Conservation (phyloP, 2,329 filamentous ascomycete genomes). For the Phialophora chinensis region DNA sequence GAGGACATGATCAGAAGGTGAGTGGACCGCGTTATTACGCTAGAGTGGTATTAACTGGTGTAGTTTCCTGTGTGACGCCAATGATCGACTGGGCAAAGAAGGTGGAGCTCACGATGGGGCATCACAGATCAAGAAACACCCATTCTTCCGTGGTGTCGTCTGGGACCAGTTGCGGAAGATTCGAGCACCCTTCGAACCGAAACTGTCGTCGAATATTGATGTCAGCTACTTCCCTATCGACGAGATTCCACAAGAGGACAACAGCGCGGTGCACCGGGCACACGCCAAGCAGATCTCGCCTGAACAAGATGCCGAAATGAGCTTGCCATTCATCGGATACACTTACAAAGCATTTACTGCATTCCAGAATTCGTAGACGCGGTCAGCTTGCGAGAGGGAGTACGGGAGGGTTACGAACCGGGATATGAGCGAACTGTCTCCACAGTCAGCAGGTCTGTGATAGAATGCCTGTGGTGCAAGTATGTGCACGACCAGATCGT, state of each 20-base stretch:
- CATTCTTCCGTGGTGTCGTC: constrained; percentile 96
- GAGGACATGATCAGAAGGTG: constrained; percentile 92
- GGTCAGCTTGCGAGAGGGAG: background rate
- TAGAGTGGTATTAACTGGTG: constrained; percentile 40
- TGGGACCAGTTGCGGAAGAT: constrained; percentile 93
- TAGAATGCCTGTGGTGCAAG: constrained; percentile 21
- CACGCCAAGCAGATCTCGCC: constrained; percentile 75
- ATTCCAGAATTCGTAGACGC: constrained; percentile 52
- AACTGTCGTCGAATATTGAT: constrained; percentile 89
- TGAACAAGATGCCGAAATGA: constrained; percentile 91
- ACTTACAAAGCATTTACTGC: constrained; percentile 96
- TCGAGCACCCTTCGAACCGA: constrained; percentile 93
- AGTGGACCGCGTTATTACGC: constrained; percentile 41
- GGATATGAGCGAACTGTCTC: background rate
- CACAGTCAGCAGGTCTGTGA: constrained; percentile 17
- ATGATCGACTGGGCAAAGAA: constrained; percentile 83
- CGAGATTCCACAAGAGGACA: constrained; percentile 96
- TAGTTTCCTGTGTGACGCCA: constrained; percentile 91
- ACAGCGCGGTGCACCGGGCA: constrained; percentile 81
- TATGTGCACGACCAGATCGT: constrained; percentile 18
- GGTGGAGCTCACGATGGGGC: constrained; percentile 69
- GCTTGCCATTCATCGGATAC: constrained; percentile 92
- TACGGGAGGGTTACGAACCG: background rate
- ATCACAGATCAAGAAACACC: constrained; percentile 88
- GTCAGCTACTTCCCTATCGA: constrained; percentile 99